Percentiles rank a stretch among this genome's conserved stretches.
Conservation (phyloP, 441 rosid genomes). For the Pelargonium fulgidum region DNA sequence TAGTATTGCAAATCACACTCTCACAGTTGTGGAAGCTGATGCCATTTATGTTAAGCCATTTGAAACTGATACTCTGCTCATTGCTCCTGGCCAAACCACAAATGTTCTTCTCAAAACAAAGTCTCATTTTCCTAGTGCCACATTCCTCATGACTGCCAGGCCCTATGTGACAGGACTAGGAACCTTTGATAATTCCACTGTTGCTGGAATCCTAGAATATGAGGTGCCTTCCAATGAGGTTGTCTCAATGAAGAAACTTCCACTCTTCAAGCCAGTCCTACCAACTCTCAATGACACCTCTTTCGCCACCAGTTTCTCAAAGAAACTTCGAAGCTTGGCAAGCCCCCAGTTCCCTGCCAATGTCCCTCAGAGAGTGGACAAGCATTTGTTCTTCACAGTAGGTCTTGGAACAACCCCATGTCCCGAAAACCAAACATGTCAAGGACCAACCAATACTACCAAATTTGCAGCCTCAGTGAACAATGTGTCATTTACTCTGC, state of each 20-base stretch:
- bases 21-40: constrained; percentile 56
- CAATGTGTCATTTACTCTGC: constrained; percentile 44
- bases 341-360: constrained; percentile 35
- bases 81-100: constrained; percentile 61
- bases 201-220: constrained; percentile 25
- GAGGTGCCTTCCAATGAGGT: neutral
- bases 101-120: constrained; percentile 46
- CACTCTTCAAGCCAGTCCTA: constrained; percentile 33
- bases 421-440: constrained; percentile 24
- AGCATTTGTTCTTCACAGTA: constrained; percentile 42
- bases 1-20: constrained; percentile 46
- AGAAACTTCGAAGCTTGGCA: constrained; percentile 39
- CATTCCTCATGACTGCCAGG: constrained; percentile 47
- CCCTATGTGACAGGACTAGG: constrained; percentile 43
- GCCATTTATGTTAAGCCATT: constrained; percentile 54
- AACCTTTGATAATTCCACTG: constrained; percentile 32
- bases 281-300: constrained; percentile 44
- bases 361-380: constrained; percentile 45
- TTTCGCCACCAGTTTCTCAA: constrained; percentile 33
- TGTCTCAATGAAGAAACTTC: constrained; percentile 40
- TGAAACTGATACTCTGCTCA: constrained; percentile 32
- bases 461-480: constrained; percentile 47
- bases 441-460: constrained; percentile 30
- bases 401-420: constrained; percentile 48
- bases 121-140: constrained; percentile 23